Percentiles rank a stretch among this genome's conserved stretches.
phyloP scores from a whole-genome alignment of 257 asterid genomes.

The Capsicum rhomboideum region DNA sequence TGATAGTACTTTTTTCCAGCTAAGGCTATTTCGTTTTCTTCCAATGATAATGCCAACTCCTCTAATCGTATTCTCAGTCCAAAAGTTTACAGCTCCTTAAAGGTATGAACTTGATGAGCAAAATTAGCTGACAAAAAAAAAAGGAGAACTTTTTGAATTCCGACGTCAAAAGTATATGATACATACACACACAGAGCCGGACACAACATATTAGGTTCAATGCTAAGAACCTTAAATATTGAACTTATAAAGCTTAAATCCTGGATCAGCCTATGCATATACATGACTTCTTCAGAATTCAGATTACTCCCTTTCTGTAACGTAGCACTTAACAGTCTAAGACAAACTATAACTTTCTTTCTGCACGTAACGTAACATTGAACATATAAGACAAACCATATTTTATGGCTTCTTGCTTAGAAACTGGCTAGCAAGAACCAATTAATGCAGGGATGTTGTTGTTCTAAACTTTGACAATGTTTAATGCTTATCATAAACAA shows the following conservation, averaged over 20 bases:
- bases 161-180: too few relatives aligned
- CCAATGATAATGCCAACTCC: neutral
- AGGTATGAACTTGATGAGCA: neutral
- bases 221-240: neutral
- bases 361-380: neutral
- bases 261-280: neutral
- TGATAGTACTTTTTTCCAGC: neutral
- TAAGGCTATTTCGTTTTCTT: neutral
- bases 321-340: neutral
- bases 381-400: neutral
- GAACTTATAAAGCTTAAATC: neutral
- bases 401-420: neutral
- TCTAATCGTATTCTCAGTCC: neutral
- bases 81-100: neutral
- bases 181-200: too few relatives aligned
- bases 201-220: neutral
- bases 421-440: neutral
- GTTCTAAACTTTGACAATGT: neutral
- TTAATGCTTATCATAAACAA: neutral
- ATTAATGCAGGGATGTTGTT: neutral
- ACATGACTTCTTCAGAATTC: neutral
- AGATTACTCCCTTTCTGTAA: neutral
- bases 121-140: too few relatives aligned
- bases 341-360: neutral
- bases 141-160: too few relatives aligned